Percentiles rank a stretch among this genome's conserved stretches.
Conservation (phyloP, 1,284 basidiomycete genomes). For the Salmacisia buchloeana region DNA sequence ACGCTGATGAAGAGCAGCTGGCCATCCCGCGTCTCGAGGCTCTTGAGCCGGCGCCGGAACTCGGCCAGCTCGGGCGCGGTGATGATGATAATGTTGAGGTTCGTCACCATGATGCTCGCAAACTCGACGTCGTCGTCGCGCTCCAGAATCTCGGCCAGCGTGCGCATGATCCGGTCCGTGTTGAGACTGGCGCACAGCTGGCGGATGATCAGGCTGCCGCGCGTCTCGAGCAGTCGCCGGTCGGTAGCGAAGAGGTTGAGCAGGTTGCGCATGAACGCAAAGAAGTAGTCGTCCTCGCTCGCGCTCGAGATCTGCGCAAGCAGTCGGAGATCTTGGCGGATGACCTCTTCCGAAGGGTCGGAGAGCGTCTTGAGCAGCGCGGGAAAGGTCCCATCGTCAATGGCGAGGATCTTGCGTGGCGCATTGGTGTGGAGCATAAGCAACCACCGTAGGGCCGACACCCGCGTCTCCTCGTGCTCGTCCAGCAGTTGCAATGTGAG, state of each 20-base stretch:
- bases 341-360: slow-evolving; percentile 93
- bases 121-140: slow-evolving; percentile 99
- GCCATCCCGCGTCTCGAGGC: slow-evolving; percentile 75
- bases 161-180: slow-evolving; percentile 89
- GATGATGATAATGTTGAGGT: slow-evolving; percentile 91
- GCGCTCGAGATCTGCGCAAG: slow-evolving; percentile 64
- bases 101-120: slow-evolving; percentile 93
- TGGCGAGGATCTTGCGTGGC: slow-evolving; percentile 89
- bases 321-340: slow-evolving; percentile 90
- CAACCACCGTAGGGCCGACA: slow-evolving; percentile 93
- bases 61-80: slow-evolving; percentile 92
- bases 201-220: slow-evolving; percentile 91
- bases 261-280: slow-evolving; percentile 88
- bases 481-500: slow-evolving; percentile 89
- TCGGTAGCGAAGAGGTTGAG: slow-evolving; percentile 94
- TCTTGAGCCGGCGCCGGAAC: slow-evolving; percentile 86
- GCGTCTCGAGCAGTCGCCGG: slow-evolving; percentile 75
- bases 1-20: slow-evolving; percentile 85
- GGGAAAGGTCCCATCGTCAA: slow-evolving; percentile 95
- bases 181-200: slow-evolving; percentile 91
- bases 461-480: slow-evolving; percentile 91
- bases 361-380: slow-evolving; percentile 91
- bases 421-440: slow-evolving; percentile 98
- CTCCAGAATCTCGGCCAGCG: slow-evolving; percentile 93
- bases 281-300: slow-evolving; percentile 86